phyloP scores from a whole-genome alignment of 495 filamentous ascomycete genomes.

The Penicillium goetzii region DNA sequence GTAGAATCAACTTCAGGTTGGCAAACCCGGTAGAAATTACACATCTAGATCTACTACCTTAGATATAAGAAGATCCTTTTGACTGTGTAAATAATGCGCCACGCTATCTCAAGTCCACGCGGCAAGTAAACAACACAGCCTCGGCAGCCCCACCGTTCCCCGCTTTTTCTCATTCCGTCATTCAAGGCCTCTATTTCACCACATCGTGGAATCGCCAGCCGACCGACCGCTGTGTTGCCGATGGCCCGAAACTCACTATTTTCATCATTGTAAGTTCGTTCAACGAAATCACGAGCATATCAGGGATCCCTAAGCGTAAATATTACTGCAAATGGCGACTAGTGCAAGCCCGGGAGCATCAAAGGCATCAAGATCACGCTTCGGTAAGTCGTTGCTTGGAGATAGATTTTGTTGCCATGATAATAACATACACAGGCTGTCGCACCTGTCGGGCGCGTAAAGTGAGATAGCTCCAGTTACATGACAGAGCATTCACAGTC shows the following conservation, averaged over 20 bases:
- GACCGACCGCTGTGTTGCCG: conserved; percentile 20
- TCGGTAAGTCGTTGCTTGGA: conserved; percentile 20
- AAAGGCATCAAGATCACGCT: conserved; percentile 28
- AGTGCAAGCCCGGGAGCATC: conserved; percentile 12
- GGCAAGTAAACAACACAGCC: neutral
- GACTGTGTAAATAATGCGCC: neutral
- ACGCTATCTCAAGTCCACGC: neutral
- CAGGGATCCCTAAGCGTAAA: neutral
- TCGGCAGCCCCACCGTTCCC: conserved; percentile 32
- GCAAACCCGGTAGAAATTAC: neutral
- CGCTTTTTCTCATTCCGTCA: conserved; percentile 27
- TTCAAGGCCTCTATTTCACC: conserved; percentile 20
- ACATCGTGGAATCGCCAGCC: conserved; percentile 11
- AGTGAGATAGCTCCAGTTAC: conserved; percentile 15
- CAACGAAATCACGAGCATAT: neutral
- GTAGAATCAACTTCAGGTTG: too few species aligned
- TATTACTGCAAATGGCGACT: neutral
- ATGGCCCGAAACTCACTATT: conserved; percentile 10
- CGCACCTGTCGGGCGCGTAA: conserved; percentile 36
- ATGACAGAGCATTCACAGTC: neutral
- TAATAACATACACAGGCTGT: conserved; percentile 23
- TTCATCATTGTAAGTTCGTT: neutral
- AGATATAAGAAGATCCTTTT: neutral
- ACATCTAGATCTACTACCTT: neutral
- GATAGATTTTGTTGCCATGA: neutral